phyloP scores from a whole-genome alignment of 495 filamentous ascomycete species.

The Zalerion maritima region DNA sequence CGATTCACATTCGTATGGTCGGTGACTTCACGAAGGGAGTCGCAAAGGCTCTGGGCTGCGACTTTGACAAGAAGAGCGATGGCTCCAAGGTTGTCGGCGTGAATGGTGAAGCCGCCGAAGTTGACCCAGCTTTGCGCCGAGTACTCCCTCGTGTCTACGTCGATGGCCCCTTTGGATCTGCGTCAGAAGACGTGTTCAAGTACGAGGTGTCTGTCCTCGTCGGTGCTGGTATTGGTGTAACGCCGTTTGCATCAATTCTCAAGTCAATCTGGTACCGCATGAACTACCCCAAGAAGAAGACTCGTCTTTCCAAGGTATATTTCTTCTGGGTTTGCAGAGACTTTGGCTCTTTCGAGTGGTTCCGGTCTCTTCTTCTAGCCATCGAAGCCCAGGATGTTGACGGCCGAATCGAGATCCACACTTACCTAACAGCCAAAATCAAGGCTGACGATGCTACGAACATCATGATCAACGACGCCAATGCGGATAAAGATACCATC shows the following conservation, averaged over 20 bases:
- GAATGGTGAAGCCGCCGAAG: slow-evolving; percentile 38
- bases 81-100: slow-evolving; percentile 50
- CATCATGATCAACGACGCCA: slow-evolving; percentile 74
- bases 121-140: slow-evolving; percentile 52
- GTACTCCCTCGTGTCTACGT: slow-evolving; percentile 62
- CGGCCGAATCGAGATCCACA: slow-evolving; percentile 64
- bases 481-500: slow-evolving; percentile 63
- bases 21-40: slow-evolving; percentile 55
- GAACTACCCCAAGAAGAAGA: slow-evolving; percentile 65
- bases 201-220: slow-evolving; percentile 56
- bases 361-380: slow-evolving; percentile 59
- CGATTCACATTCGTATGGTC: slow-evolving; percentile 59
- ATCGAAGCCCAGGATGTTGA: slow-evolving; percentile 75
- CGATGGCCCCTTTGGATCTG: slow-evolving; percentile 66
- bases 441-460: slow-evolving; percentile 67
- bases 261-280: slow-evolving; percentile 83
- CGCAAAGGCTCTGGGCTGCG: slow-evolving; percentile 52
- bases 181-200: slow-evolving; percentile 65
- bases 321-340: slow-evolving; percentile 79
- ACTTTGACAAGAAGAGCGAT: slow-evolving; percentile 45
- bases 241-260: slow-evolving; percentile 61
- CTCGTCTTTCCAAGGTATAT: slow-evolving; percentile 61
- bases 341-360: slow-evolving; percentile 71
- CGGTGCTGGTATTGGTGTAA: slow-evolving; percentile 61
- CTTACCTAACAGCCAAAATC: slow-evolving; percentile 62